These are phyloP conservation scores for Massariosphaeria phaeospora DNA, from an alignment of 495 filamentous ascomycete genomes.

Conservation along the genomic window DNA sequence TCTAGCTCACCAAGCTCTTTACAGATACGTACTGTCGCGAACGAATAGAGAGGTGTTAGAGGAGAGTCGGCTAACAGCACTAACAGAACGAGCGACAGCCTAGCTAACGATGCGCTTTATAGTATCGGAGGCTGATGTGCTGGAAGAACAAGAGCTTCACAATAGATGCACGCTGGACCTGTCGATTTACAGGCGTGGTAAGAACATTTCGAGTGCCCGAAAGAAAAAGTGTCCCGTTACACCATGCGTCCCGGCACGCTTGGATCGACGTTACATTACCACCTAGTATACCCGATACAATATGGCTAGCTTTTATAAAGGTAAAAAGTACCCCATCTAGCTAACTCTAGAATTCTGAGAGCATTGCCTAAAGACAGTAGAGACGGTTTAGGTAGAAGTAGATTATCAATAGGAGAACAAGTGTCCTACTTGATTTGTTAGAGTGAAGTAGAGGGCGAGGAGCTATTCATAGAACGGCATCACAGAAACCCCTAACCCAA, in stretches of 20 bases:
- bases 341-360: too few species aligned
- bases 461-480: too few species aligned
- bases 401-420: too few species aligned
- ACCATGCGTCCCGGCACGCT: too few species aligned
- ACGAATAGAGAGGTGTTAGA: not conserved
- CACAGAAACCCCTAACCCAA: too few species aligned
- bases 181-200: not conserved
- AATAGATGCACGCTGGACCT: not conserved
- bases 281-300: too few species aligned
- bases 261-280: not conserved
- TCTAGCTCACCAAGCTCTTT: not conserved
- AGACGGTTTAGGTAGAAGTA: too few species aligned
- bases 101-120: not conserved
- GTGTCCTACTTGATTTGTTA: too few species aligned
- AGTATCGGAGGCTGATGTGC: not conserved
- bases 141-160: not conserved
- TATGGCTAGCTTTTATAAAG: too few species aligned
- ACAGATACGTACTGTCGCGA: not conserved
- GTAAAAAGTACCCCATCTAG: too few species aligned
- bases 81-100: not conserved
- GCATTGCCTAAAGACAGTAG: too few species aligned
- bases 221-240: slow-evolving; percentile 3
- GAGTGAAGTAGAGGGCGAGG: too few species aligned
- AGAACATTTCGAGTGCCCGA: not conserved
- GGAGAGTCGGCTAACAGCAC: not conserved